These are phyloP conservation scores for Prunus kanzakura DNA, from an alignment of 306 rosid genomes.

Conservation along the genomic window DNA sequence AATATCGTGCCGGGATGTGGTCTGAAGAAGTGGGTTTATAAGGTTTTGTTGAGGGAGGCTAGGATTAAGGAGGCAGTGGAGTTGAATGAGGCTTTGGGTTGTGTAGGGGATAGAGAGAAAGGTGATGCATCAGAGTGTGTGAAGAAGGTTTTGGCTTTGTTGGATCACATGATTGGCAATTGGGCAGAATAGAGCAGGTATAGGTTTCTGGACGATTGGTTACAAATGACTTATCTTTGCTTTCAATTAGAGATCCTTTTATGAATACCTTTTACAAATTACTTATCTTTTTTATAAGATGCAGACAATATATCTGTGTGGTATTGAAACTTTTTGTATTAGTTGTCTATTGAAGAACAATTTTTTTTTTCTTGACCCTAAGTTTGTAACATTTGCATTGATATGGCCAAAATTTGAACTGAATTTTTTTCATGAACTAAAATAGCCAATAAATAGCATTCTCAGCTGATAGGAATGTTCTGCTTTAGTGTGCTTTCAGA, in stretches of 20 bases:
- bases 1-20: constrained; percentile 14
- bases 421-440: neutral
- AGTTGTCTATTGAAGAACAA: too few species aligned
- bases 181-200: constrained; percentile 47
- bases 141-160: constrained; percentile 30
- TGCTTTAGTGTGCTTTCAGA: too few species aligned
- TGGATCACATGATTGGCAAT: constrained; percentile 34
- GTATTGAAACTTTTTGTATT: too few species aligned
- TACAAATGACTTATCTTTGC: neutral
- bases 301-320: too few species aligned
- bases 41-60: constrained; percentile 53
- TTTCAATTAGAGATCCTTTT: neutral
- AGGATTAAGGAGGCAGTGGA: constrained; percentile 50
- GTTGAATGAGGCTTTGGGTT: constrained; percentile 34
- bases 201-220: neutral
- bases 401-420: neutral
- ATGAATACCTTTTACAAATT: neutral
- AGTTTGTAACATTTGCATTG: neutral
- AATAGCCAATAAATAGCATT: neutral
- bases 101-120: constrained; percentile 8
- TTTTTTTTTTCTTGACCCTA: neutral
- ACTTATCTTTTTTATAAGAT: neutral
- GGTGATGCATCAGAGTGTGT: constrained; percentile 1
- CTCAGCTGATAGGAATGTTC: neutral
- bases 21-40: constrained; percentile 30